phyloP scores from a whole-genome alignment of 176 grass and related monocot genomes.

The Eleusine indica region DNA sequence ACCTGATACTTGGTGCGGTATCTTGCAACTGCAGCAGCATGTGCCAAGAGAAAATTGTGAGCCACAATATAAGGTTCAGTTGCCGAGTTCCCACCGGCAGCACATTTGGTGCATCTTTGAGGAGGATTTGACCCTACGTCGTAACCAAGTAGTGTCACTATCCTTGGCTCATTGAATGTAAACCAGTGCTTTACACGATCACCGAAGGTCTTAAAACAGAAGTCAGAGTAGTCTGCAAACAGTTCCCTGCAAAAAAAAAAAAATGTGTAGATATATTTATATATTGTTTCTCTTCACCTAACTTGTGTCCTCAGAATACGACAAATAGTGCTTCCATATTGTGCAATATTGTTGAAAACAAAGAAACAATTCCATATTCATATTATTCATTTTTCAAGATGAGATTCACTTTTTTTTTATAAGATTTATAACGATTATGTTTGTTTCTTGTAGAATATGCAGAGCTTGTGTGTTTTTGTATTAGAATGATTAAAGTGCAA shows the following conservation, averaged over 20 bases:
- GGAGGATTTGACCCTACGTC: conserved; percentile 53
- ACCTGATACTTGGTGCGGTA: conserved; percentile 76
- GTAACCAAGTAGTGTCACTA: conserved; percentile 62
- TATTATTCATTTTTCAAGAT: neutral
- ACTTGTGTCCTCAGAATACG: neutral
- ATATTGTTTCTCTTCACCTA: neutral
- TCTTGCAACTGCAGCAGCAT: conserved; percentile 69
- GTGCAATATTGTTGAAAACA: neutral
- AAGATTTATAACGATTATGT: neutral
- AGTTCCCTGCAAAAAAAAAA: conserved; percentile 57
- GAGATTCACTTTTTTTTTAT: neutral
- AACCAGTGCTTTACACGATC: conserved; percentile 85
- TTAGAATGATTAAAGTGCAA: neutral
- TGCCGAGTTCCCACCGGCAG: conserved; percentile 62
- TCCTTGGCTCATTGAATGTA: conserved; percentile 78
- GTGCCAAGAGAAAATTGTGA: conserved; percentile 72
- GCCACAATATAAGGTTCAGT: conserved; percentile 72
- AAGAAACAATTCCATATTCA: neutral
- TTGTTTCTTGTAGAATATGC: neutral
- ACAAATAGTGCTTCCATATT: neutral
- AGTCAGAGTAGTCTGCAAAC: conserved; percentile 66
- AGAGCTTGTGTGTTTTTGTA: neutral
- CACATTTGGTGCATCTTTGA: conserved; percentile 50
- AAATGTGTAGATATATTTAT: conserved; percentile 8
- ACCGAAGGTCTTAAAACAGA: conserved; percentile 75